Percentiles rank a stretch among this genome's conserved stretches.
These are phyloP conservation scores for Trichopus zeylanicus DNA, from an alignment of 116 monocot species.

Conservation along the genomic window DNA sequence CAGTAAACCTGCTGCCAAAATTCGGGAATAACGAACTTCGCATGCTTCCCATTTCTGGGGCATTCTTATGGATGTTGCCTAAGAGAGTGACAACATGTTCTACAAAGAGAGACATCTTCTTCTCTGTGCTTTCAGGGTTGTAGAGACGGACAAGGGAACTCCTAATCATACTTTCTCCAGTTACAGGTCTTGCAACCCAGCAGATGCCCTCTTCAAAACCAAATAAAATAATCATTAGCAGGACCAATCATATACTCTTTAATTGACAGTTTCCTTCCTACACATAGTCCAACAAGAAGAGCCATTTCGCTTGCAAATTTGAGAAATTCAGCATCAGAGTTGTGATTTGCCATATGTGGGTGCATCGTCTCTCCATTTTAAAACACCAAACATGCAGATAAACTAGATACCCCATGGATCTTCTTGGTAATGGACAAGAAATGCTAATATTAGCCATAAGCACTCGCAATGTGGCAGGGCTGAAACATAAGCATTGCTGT, in stretches of 20 bases:
- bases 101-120: conserved; percentile 24
- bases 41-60: conserved; percentile 52
- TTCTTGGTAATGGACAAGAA: too few species aligned
- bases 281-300: conserved; percentile 55
- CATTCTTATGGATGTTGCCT: conserved; percentile 52
- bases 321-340: conserved; percentile 15
- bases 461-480: too few species aligned
- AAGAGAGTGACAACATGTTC: conserved; percentile 63
- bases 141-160: conserved; percentile 37
- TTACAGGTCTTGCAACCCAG: conserved; percentile 47
- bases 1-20: conserved; percentile 68
- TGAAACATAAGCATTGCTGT: too few species aligned
- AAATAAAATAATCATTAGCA: conserved; percentile 44
- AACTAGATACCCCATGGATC: too few species aligned
- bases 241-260: conserved; percentile 67
- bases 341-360: too few species aligned
- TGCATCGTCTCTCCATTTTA: too few species aligned
- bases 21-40: conserved; percentile 55
- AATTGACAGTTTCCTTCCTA: conserved; percentile 36
- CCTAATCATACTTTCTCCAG: conserved; percentile 36
- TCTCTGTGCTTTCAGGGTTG: conserved; percentile 29
- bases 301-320: conserved; percentile 54
- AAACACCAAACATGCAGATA: too few species aligned
- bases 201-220: conserved; percentile 49
- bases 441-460: too few species aligned